A percentile compares a stretch with the other conserved stretches of the same genome.
Evolutionary conservation across 768 basidiomycete genomes (phyloP).

Genomic region (Chiua virens): DNA sequence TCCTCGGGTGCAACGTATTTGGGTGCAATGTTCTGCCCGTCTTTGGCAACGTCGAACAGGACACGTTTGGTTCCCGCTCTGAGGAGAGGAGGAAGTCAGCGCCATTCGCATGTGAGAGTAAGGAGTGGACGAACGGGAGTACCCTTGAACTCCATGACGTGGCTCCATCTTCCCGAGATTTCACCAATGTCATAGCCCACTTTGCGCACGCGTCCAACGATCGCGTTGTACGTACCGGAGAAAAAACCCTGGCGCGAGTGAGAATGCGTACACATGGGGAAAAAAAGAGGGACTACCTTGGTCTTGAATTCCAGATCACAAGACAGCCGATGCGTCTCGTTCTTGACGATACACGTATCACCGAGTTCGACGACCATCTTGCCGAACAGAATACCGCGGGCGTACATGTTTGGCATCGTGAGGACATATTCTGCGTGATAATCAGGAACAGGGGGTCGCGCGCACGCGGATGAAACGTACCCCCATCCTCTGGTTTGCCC

Average conservation of each 20-base stretch:
- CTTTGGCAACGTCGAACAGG: conserved; percentile 80
- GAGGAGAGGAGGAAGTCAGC: conserved; percentile 1
- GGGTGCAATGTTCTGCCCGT: conserved; percentile 70
- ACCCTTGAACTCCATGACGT: conserved; percentile 82
- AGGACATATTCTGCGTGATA: conserved; percentile 68
- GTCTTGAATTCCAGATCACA: conserved; percentile 97
- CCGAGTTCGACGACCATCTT: conserved; percentile 97
- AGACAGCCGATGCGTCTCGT: conserved; percentile 68
- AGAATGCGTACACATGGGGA: too few relatives aligned
- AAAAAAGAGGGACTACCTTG: conserved; percentile 53
- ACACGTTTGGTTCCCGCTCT: conserved; percentile 72
- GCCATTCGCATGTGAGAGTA: not conserved
- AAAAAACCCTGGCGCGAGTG: conserved; percentile 75
- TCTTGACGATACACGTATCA: conserved; percentile 82
- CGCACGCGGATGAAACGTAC: conserved; percentile 44
- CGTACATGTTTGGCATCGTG: conserved; percentile 99
- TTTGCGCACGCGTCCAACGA: conserved; percentile 76
- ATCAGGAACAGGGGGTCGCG: conserved; percentile 5
- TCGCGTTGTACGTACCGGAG: conserved; percentile 92
- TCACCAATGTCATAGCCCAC: conserved; percentile 74
- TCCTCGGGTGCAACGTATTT: conserved; percentile 86
- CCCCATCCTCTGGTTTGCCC: conserved; percentile 82
- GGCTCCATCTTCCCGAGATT: conserved; percentile 87
- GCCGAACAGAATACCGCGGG: conserved; percentile 81
- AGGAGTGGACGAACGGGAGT: conserved; percentile 48